Percentiles rank a stretch among this genome's conserved stretches.
phyloP scores from a whole-genome alignment of 2,329 filamentous ascomycete genomes.

The Diaporthe velutina region DNA sequence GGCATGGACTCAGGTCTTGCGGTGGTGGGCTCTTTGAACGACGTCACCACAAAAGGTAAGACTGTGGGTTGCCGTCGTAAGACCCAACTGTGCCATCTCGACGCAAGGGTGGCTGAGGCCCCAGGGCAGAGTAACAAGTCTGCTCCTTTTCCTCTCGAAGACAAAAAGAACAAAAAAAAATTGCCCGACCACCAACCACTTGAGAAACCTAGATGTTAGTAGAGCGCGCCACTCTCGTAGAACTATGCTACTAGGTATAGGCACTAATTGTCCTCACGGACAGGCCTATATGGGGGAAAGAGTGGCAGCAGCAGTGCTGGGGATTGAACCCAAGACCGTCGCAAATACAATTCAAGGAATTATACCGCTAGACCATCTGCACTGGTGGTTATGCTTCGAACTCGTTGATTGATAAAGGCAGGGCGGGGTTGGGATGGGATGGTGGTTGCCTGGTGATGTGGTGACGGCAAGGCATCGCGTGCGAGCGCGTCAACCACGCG shows the following conservation, averaged over 20 bases:
- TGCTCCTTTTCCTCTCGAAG: too few species aligned
- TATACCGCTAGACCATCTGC: background rate
- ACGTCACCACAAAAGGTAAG: too few species aligned
- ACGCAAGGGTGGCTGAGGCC: too few species aligned
- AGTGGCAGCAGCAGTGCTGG: background rate
- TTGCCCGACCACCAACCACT: slow-evolving; percentile 2
- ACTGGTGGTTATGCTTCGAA: background rate
- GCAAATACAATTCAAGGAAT: background rate
- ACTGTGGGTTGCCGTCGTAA: too few species aligned
- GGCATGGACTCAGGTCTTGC: background rate
- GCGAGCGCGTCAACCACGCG: background rate
- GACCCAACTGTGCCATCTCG: too few species aligned
- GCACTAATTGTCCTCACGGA: background rate
- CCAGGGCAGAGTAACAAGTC: too few species aligned
- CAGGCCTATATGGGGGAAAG: background rate
- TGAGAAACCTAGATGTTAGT: slow-evolving; percentile 12
- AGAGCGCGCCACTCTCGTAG: background rate
- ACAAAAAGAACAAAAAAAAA: background rate
- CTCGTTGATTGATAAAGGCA: background rate
- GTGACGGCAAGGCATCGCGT: background rate
- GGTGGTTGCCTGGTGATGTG: background rate
- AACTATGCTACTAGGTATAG: background rate
- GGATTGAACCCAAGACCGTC: slow-evolving; percentile 7
- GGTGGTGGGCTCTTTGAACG: background rate
- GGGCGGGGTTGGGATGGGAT: background rate